Evolutionary conservation across 176 grass and related monocot genomes (phyloP), one percentile per base, ranked within the genome.

Genomic region (Oryza officinalis): DNA sequence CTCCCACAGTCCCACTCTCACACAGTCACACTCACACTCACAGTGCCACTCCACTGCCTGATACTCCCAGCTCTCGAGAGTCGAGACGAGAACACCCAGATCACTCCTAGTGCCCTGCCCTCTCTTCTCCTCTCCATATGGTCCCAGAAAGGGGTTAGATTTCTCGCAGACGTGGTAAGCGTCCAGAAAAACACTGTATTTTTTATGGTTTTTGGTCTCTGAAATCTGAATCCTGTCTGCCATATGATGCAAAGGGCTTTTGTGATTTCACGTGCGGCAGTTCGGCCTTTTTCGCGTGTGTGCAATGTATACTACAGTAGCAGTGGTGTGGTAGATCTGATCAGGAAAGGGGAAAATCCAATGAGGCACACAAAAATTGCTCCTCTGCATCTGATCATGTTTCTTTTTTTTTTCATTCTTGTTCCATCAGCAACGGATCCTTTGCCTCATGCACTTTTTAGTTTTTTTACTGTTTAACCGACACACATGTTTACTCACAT

Each of bases 201-300:
- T 64, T 63, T 84, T 75, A 71, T 54, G 6, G n/a, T n/a, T 84
- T 86, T 77, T 77, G 14, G 25, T 33, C 20, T 5, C 6, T 12
- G 37, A 38, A 38, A 38, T 38, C 84, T 83, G 69, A 75, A 86
- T 76, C 75, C 1, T 84, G 89, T 80, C 88, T 80, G 49, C 75
- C 88, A 80, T 70, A 69, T 65, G 84, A 54, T 22, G 35, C 59
- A 79, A 86, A 90, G 66, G 33, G 22, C 12, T 7, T 23, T 7
- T 30, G 1, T 30, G 52, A n/a, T 57, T 57, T 67, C 74, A 83
- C 88, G 79, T 86, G 79, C 43, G 35, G 5, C 69, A 33, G 5
- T 11, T 14, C 41, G 44, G 47, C 69, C 81, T 54, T 78, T 67
- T 59, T 14, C 80, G 27, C 63, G 18, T 64, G 67, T 57, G 72